Percentiles rank a stretch among this genome's conserved stretches.
These are phyloP conservation scores for Gracilariopsis chorda DNA, from an alignment of 23 red algal species.

Conservation along the genomic window DNA sequence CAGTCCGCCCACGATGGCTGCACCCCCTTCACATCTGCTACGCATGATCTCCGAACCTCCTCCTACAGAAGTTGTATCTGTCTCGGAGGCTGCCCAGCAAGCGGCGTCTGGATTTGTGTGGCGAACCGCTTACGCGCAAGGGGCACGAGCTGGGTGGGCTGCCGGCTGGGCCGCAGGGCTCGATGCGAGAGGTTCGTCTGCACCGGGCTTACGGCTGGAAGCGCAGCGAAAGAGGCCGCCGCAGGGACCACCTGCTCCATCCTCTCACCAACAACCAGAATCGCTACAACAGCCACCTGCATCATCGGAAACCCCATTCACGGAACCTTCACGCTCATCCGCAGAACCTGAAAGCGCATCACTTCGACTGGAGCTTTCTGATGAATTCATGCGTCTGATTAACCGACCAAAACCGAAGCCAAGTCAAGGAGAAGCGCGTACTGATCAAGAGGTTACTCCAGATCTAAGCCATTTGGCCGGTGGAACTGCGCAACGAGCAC, in stretches of 20 bases:
- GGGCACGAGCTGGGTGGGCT: not conserved
- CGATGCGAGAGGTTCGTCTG: too few relatives aligned
- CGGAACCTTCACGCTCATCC: too few relatives aligned
- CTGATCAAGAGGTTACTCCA: not conserved
- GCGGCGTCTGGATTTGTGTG: not conserved
- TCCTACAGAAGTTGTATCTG: not conserved
- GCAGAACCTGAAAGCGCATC: not conserved
- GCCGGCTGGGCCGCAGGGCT: not conserved
- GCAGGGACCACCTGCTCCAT: too few relatives aligned
- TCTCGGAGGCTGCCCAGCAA: not conserved
- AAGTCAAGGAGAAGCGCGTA: not conserved
- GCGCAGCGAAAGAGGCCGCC: too few relatives aligned
- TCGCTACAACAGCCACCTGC: too few relatives aligned
- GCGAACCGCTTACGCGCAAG: conserved; percentile 16
- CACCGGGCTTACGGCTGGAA: too few relatives aligned
- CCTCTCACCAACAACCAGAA: too few relatives aligned
- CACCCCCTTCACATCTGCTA: not conserved
- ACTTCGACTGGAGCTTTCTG: not conserved
- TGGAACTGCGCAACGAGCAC: not conserved
- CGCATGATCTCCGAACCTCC: not conserved
- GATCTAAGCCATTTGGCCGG: not conserved
- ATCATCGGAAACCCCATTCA: too few relatives aligned
- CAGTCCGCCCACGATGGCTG: not conserved
- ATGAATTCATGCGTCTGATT: not conserved
- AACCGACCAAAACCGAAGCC: not conserved